Conservation (phyloP, 306 rosid species). For the Cucumis melo region DNA sequence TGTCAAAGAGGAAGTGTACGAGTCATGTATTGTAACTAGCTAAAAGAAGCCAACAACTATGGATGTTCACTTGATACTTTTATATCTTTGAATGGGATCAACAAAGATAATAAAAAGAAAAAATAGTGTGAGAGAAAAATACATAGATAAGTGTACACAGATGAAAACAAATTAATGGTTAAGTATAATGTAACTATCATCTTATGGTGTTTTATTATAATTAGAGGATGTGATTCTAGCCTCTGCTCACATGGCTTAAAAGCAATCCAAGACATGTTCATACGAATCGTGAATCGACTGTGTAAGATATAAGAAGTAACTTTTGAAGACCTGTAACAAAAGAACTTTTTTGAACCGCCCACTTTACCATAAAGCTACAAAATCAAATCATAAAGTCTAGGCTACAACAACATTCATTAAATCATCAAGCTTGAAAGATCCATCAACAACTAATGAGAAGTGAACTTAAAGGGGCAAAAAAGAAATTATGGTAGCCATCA, state of each 20-base stretch:
- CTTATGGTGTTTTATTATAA: background rate
- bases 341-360: background rate
- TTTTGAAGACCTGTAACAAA: background rate
- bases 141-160: too few relatives aligned
- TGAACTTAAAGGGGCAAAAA: background rate
- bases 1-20: background rate
- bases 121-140: background rate
- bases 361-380: background rate
- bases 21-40: background rate
- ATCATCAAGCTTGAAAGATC: background rate
- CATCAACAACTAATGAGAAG: background rate
- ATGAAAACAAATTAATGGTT: too few relatives aligned
- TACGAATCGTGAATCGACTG: background rate
- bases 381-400: too few relatives aligned
- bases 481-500: background rate
- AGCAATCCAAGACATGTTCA: background rate
- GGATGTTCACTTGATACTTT: background rate
- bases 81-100: background rate
- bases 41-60: background rate
- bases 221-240: background rate
- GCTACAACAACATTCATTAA: too few relatives aligned
- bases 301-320: background rate
- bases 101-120: background rate
- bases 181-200: background rate
- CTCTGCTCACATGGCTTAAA: background rate